Percentiles rank a stretch among this genome's conserved stretches.
phyloP scores from a whole-genome alignment of 208 protist species.

The Crithidia thermophila region DNA sequence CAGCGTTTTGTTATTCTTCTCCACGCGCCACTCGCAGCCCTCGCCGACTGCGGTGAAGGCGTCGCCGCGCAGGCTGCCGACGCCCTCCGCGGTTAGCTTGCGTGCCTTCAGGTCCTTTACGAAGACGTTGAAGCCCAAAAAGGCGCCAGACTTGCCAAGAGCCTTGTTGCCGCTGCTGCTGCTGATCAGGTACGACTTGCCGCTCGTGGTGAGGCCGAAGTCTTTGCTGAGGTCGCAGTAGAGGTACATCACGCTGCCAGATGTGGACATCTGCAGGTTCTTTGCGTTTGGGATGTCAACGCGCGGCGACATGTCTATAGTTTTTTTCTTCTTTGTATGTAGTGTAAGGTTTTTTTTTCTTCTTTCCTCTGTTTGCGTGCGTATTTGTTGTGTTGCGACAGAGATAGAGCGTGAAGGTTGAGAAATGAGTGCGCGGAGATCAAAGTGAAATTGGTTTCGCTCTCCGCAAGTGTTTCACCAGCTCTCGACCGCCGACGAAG shows the following conservation, averaged over 20 bases:
- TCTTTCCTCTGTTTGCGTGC: constrained; percentile 3
- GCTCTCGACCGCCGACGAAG: too few relatives aligned
- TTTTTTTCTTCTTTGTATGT: neutral
- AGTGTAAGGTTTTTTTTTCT: neutral
- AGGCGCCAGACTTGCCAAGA: constrained; percentile 68
- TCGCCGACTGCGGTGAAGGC: constrained; percentile 46
- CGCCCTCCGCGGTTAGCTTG: constrained; percentile 30
- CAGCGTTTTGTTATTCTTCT: constrained; percentile 48
- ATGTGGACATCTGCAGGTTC: constrained; percentile 55
- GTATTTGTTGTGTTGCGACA: too few relatives aligned
- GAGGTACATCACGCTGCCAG: constrained; percentile 42
- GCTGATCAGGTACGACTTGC: constrained; percentile 76
- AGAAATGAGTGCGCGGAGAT: too few relatives aligned
- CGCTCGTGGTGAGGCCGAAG: constrained; percentile 58
- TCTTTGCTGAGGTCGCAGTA: constrained; percentile 66
- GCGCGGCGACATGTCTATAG: constrained; percentile 3
- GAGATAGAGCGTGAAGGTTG: neutral
- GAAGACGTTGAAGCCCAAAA: constrained; percentile 83
- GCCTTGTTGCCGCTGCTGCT: constrained; percentile 78
- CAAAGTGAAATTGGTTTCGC: too few relatives aligned
- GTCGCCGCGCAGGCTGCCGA: constrained; percentile 30
- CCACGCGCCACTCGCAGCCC: constrained; percentile 59
- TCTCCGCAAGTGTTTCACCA: too few relatives aligned
- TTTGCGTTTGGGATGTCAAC: constrained; percentile 43
- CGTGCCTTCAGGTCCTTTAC: constrained; percentile 49